Evolutionary conservation across 345 rosid species (phyloP), one percentile per base, ranked within the genome.

Genomic region (Theobroma cacao): DNA sequence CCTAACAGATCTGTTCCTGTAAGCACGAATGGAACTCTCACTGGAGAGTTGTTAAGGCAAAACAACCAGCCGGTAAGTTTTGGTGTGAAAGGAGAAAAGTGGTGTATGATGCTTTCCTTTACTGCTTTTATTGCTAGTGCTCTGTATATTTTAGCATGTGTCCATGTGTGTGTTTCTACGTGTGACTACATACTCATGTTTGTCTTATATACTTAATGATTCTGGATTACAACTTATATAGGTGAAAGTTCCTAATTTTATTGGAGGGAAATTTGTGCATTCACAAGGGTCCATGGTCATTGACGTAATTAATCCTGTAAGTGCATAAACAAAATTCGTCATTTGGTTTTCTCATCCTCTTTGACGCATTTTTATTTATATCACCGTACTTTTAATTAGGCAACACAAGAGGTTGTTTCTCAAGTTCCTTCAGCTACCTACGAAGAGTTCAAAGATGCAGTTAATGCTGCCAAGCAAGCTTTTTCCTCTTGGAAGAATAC

Each of bases 221-320:
- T 70, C 31, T 28, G 80, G 15, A 45, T 74, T 30, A 56, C 15
- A 43, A 50, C 61, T 12, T 65, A 17, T 66, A 70, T 79, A 79
- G 83, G 65, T 74, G 77, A 82, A 73, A 65, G 84, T 86, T 78
- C 82, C 79, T 50, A 80, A 80, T 64, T 82, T 80, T 76, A 84
- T 86, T 78, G 89, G 84, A 55, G 89, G 89, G 70, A 56, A 80
- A 64, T 86, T 68, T 76, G 85, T 82, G 52, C 77, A 78, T 63
- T 84, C 84, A 10, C 73, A n/a, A 41, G 85, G 87, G 47, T 80
- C 75, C 72, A 22, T 77, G 52, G 38, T 73, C 52, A 76, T 78
- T 76, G 89, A 84, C 22, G 81, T 80, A 60, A 62, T 82, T 67
- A 86, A 86, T 73, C 87, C 89, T 79, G 89, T 86, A 84, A 86